Evolutionary conservation across 495 filamentous ascomycete species (phyloP).

Genomic region (Elasticomyces elasticus): DNA sequence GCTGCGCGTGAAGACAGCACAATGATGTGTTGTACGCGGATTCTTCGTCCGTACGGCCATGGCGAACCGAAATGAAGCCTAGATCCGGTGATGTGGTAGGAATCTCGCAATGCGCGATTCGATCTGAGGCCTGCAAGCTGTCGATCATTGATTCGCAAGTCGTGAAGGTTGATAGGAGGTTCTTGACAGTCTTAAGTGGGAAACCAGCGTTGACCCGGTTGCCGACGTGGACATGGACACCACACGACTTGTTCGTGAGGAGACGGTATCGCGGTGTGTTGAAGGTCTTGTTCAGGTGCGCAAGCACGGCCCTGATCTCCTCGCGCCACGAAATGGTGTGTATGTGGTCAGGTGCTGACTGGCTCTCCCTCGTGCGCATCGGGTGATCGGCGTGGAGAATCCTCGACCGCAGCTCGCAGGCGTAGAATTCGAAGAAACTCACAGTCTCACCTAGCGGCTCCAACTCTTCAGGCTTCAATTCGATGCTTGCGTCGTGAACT

Average conservation of each 20-base stretch:
- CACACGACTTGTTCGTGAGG: not conserved
- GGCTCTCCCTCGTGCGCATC: not conserved
- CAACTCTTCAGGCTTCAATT: not conserved
- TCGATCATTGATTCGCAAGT: not conserved
- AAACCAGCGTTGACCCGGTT: not conserved
- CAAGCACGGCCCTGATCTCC: not conserved
- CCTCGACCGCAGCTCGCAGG: not conserved
- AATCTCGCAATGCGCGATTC: not conserved
- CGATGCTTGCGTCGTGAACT: not conserved
- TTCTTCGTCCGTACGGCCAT: not conserved
- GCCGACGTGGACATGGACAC: constrained; percentile 2
- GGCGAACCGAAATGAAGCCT: no score
- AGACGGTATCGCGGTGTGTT: not conserved
- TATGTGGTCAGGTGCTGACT: not conserved
- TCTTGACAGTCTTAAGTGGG: not conserved
- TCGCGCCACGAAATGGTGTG: not conserved
- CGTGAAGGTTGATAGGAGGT: not conserved
- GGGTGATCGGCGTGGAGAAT: not conserved
- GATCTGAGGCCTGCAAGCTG: not conserved
- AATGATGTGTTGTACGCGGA: not conserved
- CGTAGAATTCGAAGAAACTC: not conserved
- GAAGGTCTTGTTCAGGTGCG: not conserved
- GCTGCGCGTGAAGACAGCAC: not conserved
- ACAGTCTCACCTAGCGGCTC: not conserved
- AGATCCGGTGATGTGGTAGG: not conserved